Evolutionary conservation across 768 basidiomycete species (phyloP), one percentile per base, ranked within the genome.

Genomic region (Pisolithus orientalis): DNA sequence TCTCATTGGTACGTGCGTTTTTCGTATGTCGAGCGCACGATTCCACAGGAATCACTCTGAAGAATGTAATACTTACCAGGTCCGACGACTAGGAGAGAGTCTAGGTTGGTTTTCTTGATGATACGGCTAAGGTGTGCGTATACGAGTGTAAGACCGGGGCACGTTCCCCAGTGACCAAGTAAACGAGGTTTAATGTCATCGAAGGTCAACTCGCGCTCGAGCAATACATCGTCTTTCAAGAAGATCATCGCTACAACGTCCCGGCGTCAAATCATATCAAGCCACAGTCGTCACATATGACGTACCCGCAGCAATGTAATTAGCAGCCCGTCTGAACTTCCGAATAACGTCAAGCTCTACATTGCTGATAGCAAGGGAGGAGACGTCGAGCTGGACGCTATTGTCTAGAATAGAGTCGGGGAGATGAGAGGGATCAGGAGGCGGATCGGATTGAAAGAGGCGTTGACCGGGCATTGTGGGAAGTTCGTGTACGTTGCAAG

Each of bases 131-230:
- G 70, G 59, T 92, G 89, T 0, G 88, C 87, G 58, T 83, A 83
- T 28, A 78, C 77, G 56, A 92, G 76, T 54, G 76, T 69, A 8
- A 93, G 78, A 21, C 90, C 91, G 0, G 87, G 88, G 59, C 88
- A 89, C 28, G 87, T 88, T 28, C 87, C 88, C 86, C 87, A 90
- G 61, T 90, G 89, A 0, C 90, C 90, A 7, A 92, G 77, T 25
- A 92, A 77, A 60, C 89, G 81, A 39, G 77, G 74, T 70, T 94
- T 94, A 71, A 95, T 84, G 64, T 92, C 78, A 42, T 86, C 82
- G 28, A 76, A 70, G 17, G 72, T 75, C 39, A 89, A 69, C 28
- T 76, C 67, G 32, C 79, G 69, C 53, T 85, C 79, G 31, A 94
- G 69, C 2, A 90, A 75, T 10, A 82, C 78, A 56, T 93, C 87